Conservation (phyloP, 805 yeast genomes). For the Saccharomyces paradoxus region DNA sequence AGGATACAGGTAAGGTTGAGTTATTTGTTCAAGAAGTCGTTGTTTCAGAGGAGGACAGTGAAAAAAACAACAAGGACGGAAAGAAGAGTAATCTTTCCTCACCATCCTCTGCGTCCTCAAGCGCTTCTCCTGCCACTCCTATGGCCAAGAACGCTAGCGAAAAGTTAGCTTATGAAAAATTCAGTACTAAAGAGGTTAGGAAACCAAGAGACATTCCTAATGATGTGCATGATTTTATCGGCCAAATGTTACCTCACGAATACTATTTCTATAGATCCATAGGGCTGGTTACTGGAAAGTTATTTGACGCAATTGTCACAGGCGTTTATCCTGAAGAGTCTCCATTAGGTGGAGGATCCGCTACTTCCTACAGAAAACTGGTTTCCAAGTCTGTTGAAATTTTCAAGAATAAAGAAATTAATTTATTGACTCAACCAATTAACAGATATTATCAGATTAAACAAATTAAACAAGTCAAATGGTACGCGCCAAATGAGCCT, state of each 20-base stretch:
- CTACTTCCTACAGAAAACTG: slow-evolving; percentile 50
- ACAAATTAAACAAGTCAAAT: slow-evolving; percentile 45
- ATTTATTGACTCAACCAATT: slow-evolving; percentile 60
- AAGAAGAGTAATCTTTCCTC: slow-evolving; percentile 5
- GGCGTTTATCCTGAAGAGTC: slow-evolving; percentile 56
- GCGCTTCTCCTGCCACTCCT: not conserved
- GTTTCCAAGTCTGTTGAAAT: slow-evolving; percentile 38
- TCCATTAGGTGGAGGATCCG: slow-evolving; percentile 56
- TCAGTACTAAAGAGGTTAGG: slow-evolving; percentile 5
- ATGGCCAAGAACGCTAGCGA: not conserved
- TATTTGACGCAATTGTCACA: slow-evolving; percentile 58
- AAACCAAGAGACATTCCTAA: slow-evolving; percentile 42
- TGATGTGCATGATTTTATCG: slow-evolving; percentile 73
- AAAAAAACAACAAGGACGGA: not conserved
- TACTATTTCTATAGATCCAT: slow-evolving; percentile 70
- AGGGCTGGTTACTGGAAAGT: slow-evolving; percentile 53
- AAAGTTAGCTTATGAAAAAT: not conserved
- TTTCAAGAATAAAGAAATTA: slow-evolving; percentile 53
- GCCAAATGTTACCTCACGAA: slow-evolving; percentile 82
- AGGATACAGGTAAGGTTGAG: slow-evolving; percentile 59
- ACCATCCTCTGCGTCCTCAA: slow-evolving; percentile 6
- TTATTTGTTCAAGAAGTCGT: slow-evolving; percentile 40
- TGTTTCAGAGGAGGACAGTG: slow-evolving; percentile 6
- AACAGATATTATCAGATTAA: slow-evolving; percentile 81
- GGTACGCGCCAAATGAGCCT: slow-evolving; percentile 40